These are phyloP conservation scores for Phytopythium litorale DNA, from an alignment of 352 stramenopile species.

Conservation along the genomic window DNA sequence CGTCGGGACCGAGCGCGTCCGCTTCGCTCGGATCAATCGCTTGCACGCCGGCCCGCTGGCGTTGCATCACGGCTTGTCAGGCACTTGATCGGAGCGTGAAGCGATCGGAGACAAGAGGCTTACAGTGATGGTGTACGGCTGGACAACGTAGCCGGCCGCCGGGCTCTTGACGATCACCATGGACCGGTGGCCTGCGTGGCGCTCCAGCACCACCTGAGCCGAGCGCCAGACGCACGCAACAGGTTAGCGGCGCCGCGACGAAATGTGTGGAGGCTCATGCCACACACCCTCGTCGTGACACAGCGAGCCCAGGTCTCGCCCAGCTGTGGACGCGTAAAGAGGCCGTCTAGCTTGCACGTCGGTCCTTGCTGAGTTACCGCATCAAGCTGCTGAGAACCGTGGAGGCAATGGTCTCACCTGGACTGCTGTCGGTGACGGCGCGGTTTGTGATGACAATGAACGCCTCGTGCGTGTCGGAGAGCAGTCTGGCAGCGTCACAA, in stretches of 20 bases:
- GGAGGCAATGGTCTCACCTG: slow-evolving; percentile 10
- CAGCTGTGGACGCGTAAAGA: slow-evolving; percentile 62
- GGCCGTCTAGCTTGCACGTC: slow-evolving; percentile 15
- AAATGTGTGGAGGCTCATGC: not conserved
- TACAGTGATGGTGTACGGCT: slow-evolving; percentile 64
- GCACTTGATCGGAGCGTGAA: not conserved
- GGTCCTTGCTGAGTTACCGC: no score
- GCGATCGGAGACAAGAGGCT: slow-evolving; percentile 2
- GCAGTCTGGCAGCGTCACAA: slow-evolving; percentile 24
- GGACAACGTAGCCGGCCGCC: slow-evolving; percentile 44
- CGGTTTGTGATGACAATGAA: slow-evolving; percentile 72
- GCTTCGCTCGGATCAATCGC: slow-evolving; percentile 16
- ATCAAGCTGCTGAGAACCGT: not conserved
- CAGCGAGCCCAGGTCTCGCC: slow-evolving; percentile 70
- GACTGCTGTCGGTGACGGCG: slow-evolving; percentile 33
- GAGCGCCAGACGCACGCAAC: not conserved
- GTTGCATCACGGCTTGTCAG: not conserved
- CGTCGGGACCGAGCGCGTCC: slow-evolving; percentile 46
- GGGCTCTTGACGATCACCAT: slow-evolving; percentile 68
- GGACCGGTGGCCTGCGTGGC: slow-evolving; percentile 36
- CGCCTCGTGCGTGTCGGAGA: slow-evolving; percentile 57
- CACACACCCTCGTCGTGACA: slow-evolving; percentile 45
- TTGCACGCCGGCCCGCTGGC: slow-evolving; percentile 1
- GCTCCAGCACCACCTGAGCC: slow-evolving; percentile 59
- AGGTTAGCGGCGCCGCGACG: not conserved